Evolutionary conservation across 345 rosid genomes (phyloP).

Genomic region (Crucihimalaya himalaica): DNA sequence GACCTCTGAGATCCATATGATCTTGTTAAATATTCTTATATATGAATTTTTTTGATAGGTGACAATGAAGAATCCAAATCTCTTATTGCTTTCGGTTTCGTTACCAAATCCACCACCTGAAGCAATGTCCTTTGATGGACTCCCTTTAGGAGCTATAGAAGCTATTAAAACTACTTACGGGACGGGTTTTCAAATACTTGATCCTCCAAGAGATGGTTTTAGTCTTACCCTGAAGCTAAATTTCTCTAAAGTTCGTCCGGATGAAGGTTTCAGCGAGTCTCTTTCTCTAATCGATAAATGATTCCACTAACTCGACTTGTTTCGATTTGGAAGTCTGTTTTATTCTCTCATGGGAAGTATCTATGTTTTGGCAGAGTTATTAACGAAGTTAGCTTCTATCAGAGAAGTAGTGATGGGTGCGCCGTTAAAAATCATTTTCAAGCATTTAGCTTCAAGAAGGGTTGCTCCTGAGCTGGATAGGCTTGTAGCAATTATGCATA

Average conservation of each 20-base stretch:
- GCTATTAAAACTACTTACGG: conserved; percentile 87
- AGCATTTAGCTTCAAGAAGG: conserved; percentile 74
- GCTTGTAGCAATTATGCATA: conserved; percentile 85
- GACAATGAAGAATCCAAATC: conserved; percentile 80
- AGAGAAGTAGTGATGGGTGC: conserved; percentile 94
- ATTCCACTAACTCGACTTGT: neutral
- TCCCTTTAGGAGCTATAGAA: conserved; percentile 93
- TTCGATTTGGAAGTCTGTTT: conserved; percentile 10
- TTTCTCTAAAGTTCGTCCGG: conserved; percentile 76
- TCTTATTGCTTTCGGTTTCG: conserved; percentile 71
- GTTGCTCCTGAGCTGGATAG: conserved; percentile 56
- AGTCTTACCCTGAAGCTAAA: conserved; percentile 91
- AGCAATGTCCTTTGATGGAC: conserved; percentile 76
- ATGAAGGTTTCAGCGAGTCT: conserved; percentile 80
- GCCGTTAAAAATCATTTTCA: conserved; percentile 69
- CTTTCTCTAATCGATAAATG: conserved; percentile 42
- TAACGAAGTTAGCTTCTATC: conserved; percentile 82
- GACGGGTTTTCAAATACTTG: conserved; percentile 81
- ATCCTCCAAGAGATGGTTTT: conserved; percentile 97
- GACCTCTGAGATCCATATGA: conserved; percentile 2
- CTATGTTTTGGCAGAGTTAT: conserved; percentile 56
- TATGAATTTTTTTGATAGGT: conserved; percentile 50
- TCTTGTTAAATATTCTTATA: conserved; percentile 9
- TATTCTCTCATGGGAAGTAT: neutral
- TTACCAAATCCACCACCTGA: conserved; percentile 88